Evolutionary conservation across 2,329 filamentous ascomycete genomes (phyloP).

Genomic region (Arthrobotrys iridis): DNA sequence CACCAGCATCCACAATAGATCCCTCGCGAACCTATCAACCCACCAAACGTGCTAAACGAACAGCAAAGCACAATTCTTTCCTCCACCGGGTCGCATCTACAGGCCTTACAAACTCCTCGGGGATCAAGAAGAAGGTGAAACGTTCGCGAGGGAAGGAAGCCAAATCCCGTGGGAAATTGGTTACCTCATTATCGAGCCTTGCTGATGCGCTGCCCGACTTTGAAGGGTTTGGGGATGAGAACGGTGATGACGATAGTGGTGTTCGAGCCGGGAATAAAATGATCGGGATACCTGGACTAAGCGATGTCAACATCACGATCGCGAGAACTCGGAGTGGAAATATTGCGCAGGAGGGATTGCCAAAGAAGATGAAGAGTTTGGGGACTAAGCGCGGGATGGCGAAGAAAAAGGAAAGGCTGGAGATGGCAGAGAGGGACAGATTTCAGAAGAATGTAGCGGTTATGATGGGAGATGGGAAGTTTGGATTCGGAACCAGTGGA

Average conservation of each 20-base stretch:
- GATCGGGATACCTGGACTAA: slow-evolving; percentile 42
- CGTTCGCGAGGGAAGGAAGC: slow-evolving; percentile 39
- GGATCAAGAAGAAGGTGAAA: slow-evolving; percentile 45
- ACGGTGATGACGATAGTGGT: slow-evolving; percentile 4
- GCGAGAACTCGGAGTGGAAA: slow-evolving; percentile 44
- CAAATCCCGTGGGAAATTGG: slow-evolving; percentile 38
- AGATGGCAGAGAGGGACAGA: slow-evolving; percentile 35
- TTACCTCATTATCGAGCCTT: slow-evolving; percentile 46
- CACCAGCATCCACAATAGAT: neutral
- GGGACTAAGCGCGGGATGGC: slow-evolving; percentile 45
- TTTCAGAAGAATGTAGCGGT: slow-evolving; percentile 53
- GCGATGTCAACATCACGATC: slow-evolving; percentile 43
- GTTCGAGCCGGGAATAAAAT: slow-evolving; percentile 40
- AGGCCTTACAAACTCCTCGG: slow-evolving; percentile 39
- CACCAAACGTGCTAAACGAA: slow-evolving; percentile 37
- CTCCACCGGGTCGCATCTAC: slow-evolving; percentile 44
- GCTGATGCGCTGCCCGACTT: slow-evolving; percentile 49
- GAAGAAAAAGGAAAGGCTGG: slow-evolving; percentile 48
- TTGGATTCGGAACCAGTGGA: slow-evolving; percentile 28
- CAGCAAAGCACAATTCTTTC: slow-evolving; percentile 47
- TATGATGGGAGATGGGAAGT: slow-evolving; percentile 40
- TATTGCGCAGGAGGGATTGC: slow-evolving; percentile 34
- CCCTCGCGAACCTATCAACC: slow-evolving; percentile 29
- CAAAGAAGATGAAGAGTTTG: slow-evolving; percentile 51
- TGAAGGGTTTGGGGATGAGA: slow-evolving; percentile 35